Evolutionary conservation across 305 asterid species (phyloP), one percentile per base, ranked within the genome.

Genomic region (Caryopteris hybrid): DNA sequence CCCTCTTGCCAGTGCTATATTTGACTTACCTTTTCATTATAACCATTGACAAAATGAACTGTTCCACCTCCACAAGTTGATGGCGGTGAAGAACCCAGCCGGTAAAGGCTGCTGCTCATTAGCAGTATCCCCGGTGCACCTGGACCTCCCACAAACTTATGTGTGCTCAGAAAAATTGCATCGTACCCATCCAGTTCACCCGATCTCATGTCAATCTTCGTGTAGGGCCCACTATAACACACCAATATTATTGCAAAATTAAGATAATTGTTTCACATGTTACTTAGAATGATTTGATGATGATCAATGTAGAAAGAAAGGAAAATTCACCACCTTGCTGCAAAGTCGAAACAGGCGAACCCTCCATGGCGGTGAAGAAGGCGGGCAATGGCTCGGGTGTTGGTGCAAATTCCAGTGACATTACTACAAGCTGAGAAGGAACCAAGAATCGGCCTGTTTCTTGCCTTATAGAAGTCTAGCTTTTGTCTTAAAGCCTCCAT

Each of bases 391-490:
- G 77, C 86, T 0, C 84, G 71, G 0, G 91, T 86, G 60, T 86
- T 79, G 0, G 89, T 71, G 16, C 57, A 31, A 43, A 82, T 78
- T 29, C 96, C 96, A 33, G 89, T 86, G 57, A 89, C 94, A 31
- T 89, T 89, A 68, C 94, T 88, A 54, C 96, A 88, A 45, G 94
- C 96, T 4, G 96, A 89, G 80, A 89, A 86, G 0, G 96, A 86
- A 2, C 91, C 94, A 12, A 88, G 80, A 50, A 88, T 66, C 0
- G 84, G 86, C 34, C 90, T 74, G 23, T 80, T 79, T 38, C 20
- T 70, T 0, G 71, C 34, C 71, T 47, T 69, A 5, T 76, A 86
- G 9, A 55, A 73, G n/a, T 72, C 71, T 1, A 89, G 80, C 11
- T 81, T 73, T 10, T 25, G 16, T 23, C 73, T 74, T 51, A 88